A percentile compares a stretch with the other conserved stretches of the same genome.
phyloP scores from a whole-genome alignment of 768 basidiomycete genomes.

The Pulveroboletus frians region DNA sequence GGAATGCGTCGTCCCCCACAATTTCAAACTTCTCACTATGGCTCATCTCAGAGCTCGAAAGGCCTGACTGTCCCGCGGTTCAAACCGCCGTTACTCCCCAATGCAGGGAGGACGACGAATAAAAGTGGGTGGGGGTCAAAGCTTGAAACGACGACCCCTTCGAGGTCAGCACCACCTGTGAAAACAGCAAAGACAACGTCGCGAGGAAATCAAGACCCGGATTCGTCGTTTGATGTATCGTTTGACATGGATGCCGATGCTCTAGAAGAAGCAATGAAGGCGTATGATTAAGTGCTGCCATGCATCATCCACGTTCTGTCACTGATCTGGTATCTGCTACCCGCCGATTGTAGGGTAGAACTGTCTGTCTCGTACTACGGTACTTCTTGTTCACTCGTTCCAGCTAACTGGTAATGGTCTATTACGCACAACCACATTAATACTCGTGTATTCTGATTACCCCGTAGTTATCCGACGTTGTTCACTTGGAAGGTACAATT shows the following conservation, averaged over 20 bases:
- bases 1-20: conserved; percentile 27
- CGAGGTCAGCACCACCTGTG: neutral
- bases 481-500: neutral
- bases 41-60: conserved; percentile 18
- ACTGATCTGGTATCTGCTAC: neutral
- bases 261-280: conserved; percentile 30
- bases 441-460: neutral
- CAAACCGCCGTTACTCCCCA: conserved; percentile 24
- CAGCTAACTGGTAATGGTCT: neutral
- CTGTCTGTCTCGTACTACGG: neutral
- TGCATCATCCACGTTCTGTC: neutral
- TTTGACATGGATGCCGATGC: conserved; percentile 28
- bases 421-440: conserved; percentile 1
- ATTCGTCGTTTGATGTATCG: conserved; percentile 31
- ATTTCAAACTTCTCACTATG: conserved; percentile 17
- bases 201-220: conserved; percentile 14
- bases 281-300: conserved; percentile 20
- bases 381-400: neutral
- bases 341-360: neutral
- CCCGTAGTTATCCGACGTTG: neutral
- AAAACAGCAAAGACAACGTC: neutral
- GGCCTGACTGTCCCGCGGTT: conserved; percentile 18
- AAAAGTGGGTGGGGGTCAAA: conserved; percentile 5
- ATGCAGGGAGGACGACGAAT: neutral
- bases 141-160: neutral